Conservation (phyloP, 176 grass and related monocot species). For the Aegilops tauschii region DNA sequence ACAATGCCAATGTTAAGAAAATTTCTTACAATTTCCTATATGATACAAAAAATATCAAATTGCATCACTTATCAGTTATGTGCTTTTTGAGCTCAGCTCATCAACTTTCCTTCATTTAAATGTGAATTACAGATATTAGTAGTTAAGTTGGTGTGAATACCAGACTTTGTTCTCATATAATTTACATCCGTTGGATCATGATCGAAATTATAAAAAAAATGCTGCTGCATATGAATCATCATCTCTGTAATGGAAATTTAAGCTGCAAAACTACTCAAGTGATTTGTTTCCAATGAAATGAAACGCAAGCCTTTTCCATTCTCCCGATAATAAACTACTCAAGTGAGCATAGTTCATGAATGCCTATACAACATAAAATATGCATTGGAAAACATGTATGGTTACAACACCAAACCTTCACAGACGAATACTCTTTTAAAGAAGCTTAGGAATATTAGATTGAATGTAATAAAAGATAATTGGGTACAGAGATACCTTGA, state of each 20-base stretch:
- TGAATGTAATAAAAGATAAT: neutral
- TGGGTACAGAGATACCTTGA: slow-evolving; percentile 30
- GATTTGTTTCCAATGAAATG: too few species aligned
- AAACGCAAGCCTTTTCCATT: too few species aligned
- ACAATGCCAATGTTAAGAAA: neutral
- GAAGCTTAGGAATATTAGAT: slow-evolving; percentile 19
- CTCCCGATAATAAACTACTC: too few species aligned
- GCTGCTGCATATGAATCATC: neutral
- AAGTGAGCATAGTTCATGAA: neutral
- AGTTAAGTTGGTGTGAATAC: neutral
- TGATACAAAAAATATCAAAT: slow-evolving; percentile 6
- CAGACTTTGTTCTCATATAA: neutral
- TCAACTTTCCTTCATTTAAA: neutral
- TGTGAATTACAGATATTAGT: neutral
- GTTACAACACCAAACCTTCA: slow-evolving; percentile 5
- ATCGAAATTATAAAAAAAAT: slow-evolving; percentile 4
- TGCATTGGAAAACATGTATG: neutral
- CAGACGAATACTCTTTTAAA: slow-evolving; percentile 1
- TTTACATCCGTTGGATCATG: neutral
- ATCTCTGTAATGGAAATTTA: slow-evolving; percentile 3
- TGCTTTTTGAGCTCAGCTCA: neutral
- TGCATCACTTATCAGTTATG: neutral
- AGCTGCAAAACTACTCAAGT: neutral
- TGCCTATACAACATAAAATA: neutral
- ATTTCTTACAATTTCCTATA: neutral